phyloP scores from a whole-genome alignment of 2,329 filamentous ascomycete species.

The Trichocomaceae sp. region DNA sequence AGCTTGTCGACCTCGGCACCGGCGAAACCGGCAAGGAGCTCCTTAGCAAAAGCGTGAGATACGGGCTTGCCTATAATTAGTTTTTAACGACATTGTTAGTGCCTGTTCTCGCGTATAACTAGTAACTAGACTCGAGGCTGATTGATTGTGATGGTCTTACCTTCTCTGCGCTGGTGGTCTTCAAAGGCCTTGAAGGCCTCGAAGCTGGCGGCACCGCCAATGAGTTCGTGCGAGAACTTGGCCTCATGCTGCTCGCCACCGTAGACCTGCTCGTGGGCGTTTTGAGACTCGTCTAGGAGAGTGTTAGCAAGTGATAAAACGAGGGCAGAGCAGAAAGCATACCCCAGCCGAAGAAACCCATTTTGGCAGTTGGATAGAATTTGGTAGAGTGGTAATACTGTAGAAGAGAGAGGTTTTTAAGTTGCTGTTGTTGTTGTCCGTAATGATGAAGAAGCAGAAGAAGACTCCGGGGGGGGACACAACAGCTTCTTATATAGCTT shows the following conservation, averaged over 20 bases:
- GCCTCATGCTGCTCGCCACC: constrained; percentile 48
- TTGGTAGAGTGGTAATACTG: neutral
- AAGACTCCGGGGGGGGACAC: neutral
- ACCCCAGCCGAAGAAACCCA: constrained; percentile 15
- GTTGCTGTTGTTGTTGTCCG: no score
- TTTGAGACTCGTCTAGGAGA: constrained; percentile 44
- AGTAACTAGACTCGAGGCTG: neutral
- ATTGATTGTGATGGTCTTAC: constrained; percentile 34
- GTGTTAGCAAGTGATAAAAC: neutral
- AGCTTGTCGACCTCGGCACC: constrained; percentile 71
- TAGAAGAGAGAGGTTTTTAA: neutral
- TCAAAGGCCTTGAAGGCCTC: constrained; percentile 75
- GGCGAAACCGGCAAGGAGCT: constrained; percentile 64
- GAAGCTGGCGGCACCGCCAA: constrained; percentile 71
- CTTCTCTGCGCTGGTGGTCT: constrained; percentile 64
- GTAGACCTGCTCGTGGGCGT: constrained; percentile 52
- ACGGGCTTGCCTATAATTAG: constrained; percentile 57
- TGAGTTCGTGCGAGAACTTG: constrained; percentile 63
- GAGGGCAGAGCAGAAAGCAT: no score
- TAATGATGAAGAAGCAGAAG: no score
- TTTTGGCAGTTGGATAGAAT: constrained; percentile 1
- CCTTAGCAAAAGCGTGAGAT: constrained; percentile 69
- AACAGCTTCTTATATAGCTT: neutral
- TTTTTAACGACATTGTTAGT: neutral
- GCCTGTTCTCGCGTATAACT: neutral